A percentile compares a stretch with the other conserved stretches of the same genome.
Conservation (phyloP, 371 early-diverging fungal species). For the Rhizopus microsporus region DNA sequence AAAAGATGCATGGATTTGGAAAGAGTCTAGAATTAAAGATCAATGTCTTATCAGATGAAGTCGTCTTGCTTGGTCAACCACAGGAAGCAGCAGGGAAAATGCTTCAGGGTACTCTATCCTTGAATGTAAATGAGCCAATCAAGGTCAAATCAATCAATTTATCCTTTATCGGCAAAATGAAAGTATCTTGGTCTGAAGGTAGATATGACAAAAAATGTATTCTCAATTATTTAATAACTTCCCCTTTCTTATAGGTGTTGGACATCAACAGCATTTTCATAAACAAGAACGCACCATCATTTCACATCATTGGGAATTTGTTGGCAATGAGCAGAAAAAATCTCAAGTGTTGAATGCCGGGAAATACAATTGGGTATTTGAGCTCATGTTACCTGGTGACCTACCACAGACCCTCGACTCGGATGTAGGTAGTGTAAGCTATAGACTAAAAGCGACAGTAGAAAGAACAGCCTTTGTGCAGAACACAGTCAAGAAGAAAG, state of each 20-base stretch:
- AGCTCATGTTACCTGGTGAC: slow-evolving; percentile 30
- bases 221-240: neutral
- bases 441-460: slow-evolving; percentile 25
- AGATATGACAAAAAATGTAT: neutral
- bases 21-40: slow-evolving; percentile 30
- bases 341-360: slow-evolving; percentile 15
- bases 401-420: slow-evolving; percentile 35
- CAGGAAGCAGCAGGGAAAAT: slow-evolving; percentile 29
- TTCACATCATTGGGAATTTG: slow-evolving; percentile 28
- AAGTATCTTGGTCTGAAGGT: slow-evolving; percentile 39
- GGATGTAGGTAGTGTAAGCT: slow-evolving; percentile 24
- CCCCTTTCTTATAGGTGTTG: slow-evolving; percentile 18
- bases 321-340: slow-evolving; percentile 22
- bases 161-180: slow-evolving; percentile 34
- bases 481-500: slow-evolving; percentile 25
- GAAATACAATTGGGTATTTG: slow-evolving; percentile 32
- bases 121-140: slow-evolving; percentile 24
- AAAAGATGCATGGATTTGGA: slow-evolving; percentile 27
- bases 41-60: slow-evolving; percentile 19
- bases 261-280: slow-evolving; percentile 32
- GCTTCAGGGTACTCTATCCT: slow-evolving; percentile 23
- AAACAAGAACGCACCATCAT: slow-evolving; percentile 30
- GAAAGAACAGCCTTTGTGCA: slow-evolving; percentile 28
- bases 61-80: slow-evolving; percentile 25
- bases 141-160: slow-evolving; percentile 26